Conservation (phyloP, 495 filamentous ascomycete genomes). For the Podospora bellae-mahoneyi region DNA sequence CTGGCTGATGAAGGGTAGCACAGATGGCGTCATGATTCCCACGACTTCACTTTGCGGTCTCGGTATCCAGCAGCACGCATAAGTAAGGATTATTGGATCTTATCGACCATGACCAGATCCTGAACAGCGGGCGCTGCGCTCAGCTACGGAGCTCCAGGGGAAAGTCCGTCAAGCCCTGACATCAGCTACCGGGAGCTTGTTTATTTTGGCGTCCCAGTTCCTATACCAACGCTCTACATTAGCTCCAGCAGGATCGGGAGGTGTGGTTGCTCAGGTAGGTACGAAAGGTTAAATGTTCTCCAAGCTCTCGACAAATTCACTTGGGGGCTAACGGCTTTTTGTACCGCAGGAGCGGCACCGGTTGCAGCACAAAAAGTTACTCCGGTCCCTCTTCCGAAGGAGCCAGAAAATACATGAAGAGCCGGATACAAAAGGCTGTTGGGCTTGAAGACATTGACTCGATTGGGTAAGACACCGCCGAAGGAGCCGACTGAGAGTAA, state of each 20-base stretch:
- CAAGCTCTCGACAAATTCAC: not conserved
- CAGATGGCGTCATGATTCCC: not conserved
- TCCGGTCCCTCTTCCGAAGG: constrained; percentile 7
- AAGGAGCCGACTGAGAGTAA: not conserved
- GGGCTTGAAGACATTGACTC: not conserved
- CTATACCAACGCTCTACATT: not conserved
- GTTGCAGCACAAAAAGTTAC: not conserved
- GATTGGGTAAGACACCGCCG: not conserved
- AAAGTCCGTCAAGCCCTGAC: not conserved
- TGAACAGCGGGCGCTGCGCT: not conserved
- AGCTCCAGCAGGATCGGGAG: not conserved
- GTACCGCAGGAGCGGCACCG: not conserved
- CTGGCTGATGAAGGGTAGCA: not conserved
- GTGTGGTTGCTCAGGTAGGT: not conserved
- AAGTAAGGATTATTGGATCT: not conserved
- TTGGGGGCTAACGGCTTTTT: not conserved
- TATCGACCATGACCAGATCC: too few species aligned
- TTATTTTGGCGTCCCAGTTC: not conserved
- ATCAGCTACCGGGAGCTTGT: not conserved
- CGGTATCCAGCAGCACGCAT: not conserved
- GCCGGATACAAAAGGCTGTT: not conserved
- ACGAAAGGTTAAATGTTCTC: not conserved
- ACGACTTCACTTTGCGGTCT: not conserved
- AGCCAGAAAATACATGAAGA: not conserved
- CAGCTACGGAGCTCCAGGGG: not conserved